Conservation (phyloP, 148 eudicot species). For the Mesembryanthemum crystallinum region DNA sequence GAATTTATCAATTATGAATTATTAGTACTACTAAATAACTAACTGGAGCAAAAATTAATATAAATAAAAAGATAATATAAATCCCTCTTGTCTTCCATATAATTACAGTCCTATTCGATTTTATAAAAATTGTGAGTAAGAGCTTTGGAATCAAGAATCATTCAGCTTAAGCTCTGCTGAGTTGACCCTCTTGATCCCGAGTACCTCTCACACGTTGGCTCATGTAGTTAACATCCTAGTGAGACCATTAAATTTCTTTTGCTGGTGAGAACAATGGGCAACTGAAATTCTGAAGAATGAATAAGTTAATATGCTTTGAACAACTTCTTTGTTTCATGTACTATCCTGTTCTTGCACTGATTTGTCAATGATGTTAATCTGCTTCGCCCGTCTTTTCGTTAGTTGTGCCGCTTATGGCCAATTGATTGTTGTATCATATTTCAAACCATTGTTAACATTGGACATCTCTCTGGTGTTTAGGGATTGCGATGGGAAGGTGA, state of each 20-base stretch:
- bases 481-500: constrained; percentile 78
- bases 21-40: too few relatives aligned
- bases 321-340: neutral
- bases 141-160: neutral
- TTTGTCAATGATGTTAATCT: neutral
- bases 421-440: neutral
- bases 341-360: neutral
- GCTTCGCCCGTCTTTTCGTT: neutral
- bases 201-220: neutral
- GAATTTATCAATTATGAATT: too few relatives aligned
- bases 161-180: neutral
- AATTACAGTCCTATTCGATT: too few relatives aligned
- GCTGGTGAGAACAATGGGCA: neutral
- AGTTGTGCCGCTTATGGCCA: neutral
- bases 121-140: too few relatives aligned
- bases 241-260: neutral
- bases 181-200: neutral
- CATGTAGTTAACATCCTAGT: neutral
- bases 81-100: too few relatives aligned
- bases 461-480: constrained; percentile 27
- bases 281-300: neutral
- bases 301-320: neutral
- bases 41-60: too few relatives aligned
- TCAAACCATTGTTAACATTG: neutral
- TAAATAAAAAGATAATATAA: too few relatives aligned